These are phyloP conservation scores for Colletotrichum brevisporum DNA, from an alignment of 2,329 filamentous ascomycete species.

Conservation along the genomic window DNA sequence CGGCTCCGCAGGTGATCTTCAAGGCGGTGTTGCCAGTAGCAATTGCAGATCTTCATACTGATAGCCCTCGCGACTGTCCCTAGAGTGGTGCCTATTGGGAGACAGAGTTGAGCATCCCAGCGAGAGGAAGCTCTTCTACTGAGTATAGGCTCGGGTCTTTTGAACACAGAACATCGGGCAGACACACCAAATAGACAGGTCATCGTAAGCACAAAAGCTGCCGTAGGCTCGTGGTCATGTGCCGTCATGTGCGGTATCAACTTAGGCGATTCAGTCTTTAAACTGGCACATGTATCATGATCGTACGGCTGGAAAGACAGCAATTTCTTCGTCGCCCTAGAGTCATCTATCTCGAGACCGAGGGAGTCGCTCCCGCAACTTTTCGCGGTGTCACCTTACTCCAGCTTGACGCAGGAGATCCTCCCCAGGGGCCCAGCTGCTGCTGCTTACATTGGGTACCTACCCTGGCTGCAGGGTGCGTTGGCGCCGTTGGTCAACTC, in stretches of 20 bases:
- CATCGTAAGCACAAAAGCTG: neutral
- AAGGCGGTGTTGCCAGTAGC: constrained; percentile 6
- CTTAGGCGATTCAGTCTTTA: neutral
- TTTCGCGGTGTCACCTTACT: constrained; percentile 17
- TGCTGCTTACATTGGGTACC: neutral
- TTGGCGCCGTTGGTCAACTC: constrained; percentile 8
- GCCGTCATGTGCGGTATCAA: too few relatives aligned
- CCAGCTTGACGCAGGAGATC: constrained; percentile 32
- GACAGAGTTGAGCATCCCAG: constrained; percentile 1
- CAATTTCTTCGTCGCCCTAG: constrained; percentile 34
- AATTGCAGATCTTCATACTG: constrained; percentile 14
- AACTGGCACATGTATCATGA: constrained; percentile 12
- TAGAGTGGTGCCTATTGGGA: constrained; percentile 5
- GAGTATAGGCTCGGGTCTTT: too few relatives aligned
- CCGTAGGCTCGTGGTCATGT: neutral
- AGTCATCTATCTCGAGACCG: constrained; percentile 9
- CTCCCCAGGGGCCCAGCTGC: constrained; percentile 14
- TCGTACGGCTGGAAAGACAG: constrained; percentile 31
- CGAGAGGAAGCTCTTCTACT: neutral
- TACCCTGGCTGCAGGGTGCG: constrained; percentile 15
- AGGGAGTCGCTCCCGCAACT: constrained; percentile 2
- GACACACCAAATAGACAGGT: neutral
- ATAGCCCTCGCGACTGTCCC: neutral
- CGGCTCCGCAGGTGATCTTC: neutral
- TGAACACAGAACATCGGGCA: neutral